Percentiles rank a stretch among this genome's conserved stretches.
Conservation (phyloP, 1,284 basidiomycete species). For the Phaffia rhodozyma region DNA sequence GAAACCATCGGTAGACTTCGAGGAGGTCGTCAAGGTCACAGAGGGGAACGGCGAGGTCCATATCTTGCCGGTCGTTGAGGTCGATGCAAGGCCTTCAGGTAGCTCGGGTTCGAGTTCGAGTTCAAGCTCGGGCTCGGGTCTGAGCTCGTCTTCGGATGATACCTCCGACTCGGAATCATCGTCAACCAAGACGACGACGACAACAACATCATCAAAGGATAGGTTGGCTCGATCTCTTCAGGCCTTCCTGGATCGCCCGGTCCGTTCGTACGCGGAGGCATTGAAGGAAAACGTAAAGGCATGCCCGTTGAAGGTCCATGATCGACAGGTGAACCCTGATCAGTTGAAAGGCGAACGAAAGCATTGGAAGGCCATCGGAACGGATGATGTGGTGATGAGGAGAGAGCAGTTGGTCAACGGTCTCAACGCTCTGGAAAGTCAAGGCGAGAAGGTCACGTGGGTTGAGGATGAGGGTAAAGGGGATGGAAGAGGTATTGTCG, state of each 20-base stretch:
- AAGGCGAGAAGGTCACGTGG: constrained; percentile 27
- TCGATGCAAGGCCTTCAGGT: no score
- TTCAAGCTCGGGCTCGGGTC: no score
- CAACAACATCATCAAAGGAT: no score
- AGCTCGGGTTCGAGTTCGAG: no score
- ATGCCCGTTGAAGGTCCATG: constrained; percentile 28
- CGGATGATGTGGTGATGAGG: constrained; percentile 27
- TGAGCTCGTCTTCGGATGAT: no score
- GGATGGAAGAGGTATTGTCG: constrained; percentile 34
- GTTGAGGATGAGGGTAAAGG: constrained; percentile 19
- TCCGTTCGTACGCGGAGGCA: constrained; percentile 21
- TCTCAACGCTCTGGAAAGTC: constrained; percentile 25
- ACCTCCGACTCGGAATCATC: no score
- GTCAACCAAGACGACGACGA: no score
- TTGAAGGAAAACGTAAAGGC: constrained; percentile 20
- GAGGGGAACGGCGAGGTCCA: no score
- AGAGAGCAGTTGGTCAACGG: constrained; percentile 31
- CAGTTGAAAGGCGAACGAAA: constrained; percentile 31
- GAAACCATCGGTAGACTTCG: no score
- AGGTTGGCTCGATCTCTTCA: constrained; percentile 15
- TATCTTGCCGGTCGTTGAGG: no score
- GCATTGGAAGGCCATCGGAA: constrained; percentile 30
- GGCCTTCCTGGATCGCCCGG: constrained; percentile 28
- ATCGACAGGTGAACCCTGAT: constrained; percentile 34
- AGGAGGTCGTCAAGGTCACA: no score